Conservation (phyloP, 495 filamentous ascomycete genomes). For the Choiromyces venosus region DNA sequence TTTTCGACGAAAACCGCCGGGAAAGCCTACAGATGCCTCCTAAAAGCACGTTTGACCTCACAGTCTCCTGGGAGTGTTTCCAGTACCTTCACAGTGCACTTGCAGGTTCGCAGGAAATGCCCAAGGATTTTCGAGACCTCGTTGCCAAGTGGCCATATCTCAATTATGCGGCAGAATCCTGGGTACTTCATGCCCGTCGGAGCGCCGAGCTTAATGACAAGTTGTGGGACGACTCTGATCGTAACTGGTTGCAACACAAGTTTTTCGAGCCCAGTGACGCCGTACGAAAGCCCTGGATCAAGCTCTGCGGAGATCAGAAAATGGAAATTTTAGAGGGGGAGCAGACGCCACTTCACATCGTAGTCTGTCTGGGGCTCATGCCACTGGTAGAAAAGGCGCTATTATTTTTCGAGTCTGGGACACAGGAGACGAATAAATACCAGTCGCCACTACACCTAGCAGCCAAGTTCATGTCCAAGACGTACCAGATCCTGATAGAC, state of each 20-base stretch:
- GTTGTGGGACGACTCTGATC: neutral
- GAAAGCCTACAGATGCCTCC: neutral
- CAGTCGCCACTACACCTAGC: neutral
- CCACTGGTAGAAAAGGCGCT: neutral
- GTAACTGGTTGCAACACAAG: neutral
- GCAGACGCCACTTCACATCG: neutral
- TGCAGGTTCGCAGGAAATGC: neutral
- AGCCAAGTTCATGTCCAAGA: neutral
- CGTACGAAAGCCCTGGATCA: neutral
- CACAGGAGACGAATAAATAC: neutral
- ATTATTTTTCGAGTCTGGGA: fast-evolving
- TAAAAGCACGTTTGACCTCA: neutral
- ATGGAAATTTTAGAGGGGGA: neutral
- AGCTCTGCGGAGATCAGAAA: neutral
- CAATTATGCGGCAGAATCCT: neutral
- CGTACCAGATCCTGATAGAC: neutral
- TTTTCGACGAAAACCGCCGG: neutral
- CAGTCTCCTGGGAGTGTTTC: neutral
- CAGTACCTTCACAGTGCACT: neutral
- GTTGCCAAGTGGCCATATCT: neutral
- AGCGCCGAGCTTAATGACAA: neutral
- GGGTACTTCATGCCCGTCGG: neutral
- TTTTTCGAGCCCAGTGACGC: neutral
- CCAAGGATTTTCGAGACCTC: too few species aligned
- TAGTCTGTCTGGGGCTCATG: neutral